These are phyloP conservation scores for Cryomyces minteri DNA, from an alignment of 495 filamentous ascomycete genomes.

Conservation along the genomic window DNA sequence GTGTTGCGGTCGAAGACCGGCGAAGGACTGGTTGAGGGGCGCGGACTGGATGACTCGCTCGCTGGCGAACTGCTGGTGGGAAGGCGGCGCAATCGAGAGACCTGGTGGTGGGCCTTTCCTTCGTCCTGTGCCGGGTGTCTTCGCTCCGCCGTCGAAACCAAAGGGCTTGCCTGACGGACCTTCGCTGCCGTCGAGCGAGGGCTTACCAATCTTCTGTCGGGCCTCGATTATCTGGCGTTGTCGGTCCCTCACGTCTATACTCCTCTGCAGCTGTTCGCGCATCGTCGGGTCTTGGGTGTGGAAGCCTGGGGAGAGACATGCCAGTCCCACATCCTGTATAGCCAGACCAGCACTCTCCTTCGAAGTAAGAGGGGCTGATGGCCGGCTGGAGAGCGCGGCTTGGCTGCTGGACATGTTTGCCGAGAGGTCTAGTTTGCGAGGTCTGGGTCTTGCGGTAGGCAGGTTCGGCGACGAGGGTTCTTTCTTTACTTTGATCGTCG, in stretches of 20 bases:
- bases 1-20: constrained; percentile 60
- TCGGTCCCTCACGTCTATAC: constrained; percentile 82
- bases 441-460: constrained; percentile 57
- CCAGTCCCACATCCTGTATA: constrained; percentile 86
- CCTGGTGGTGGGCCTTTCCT: constrained; percentile 75
- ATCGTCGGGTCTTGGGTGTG: constrained; percentile 90
- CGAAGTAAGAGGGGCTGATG: constrained; percentile 61
- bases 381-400: constrained; percentile 37
- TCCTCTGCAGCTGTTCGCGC: constrained; percentile 87
- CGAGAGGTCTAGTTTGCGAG: constrained; percentile 72
- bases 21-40: constrained; percentile 89
- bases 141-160: constrained; percentile 30
- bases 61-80: constrained; percentile 87
- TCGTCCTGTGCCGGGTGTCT: constrained; percentile 41
- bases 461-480: constrained; percentile 74
- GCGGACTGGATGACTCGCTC: constrained; percentile 96
- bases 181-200: constrained; percentile 36
- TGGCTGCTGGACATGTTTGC: constrained; percentile 29
- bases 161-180: constrained; percentile 29
- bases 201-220: constrained; percentile 71
- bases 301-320: constrained; percentile 89
- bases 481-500: constrained; percentile 90
- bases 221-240: constrained; percentile 91
- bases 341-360: constrained; percentile 50
- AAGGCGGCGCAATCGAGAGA: constrained; percentile 71